Percentiles rank a stretch among this genome's conserved stretches.
Evolutionary conservation across 163 green algal species (phyloP).

Genomic region (Scenedesmus sp.): DNA sequence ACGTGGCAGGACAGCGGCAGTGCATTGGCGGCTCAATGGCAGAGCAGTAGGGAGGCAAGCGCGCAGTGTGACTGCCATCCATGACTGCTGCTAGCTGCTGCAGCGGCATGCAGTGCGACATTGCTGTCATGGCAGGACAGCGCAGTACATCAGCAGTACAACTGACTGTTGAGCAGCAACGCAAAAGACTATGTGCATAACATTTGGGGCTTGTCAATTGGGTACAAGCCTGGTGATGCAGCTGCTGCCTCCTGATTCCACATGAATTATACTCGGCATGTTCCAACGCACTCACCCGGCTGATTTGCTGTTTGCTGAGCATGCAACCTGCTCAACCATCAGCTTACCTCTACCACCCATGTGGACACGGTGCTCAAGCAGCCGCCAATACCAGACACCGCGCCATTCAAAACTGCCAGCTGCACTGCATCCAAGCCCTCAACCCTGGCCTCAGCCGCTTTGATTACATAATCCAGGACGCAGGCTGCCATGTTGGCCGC

Average conservation of each 20-base stretch:
- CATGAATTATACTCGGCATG: too few relatives aligned
- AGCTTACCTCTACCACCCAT: slow-evolving; percentile 71
- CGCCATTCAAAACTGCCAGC: slow-evolving; percentile 34
- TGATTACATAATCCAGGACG: slow-evolving; percentile 66
- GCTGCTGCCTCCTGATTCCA: too few relatives aligned
- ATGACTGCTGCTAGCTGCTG: too few relatives aligned
- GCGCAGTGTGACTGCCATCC: too few relatives aligned
- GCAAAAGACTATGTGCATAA: too few relatives aligned
- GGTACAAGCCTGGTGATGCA: too few relatives aligned
- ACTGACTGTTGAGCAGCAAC: too few relatives aligned
- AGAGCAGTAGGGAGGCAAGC: not conserved
- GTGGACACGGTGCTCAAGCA: slow-evolving; percentile 80
- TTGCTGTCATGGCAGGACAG: not conserved
- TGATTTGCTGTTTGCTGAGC: not conserved
- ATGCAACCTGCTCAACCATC: not conserved
- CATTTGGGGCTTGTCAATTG: too few relatives aligned
- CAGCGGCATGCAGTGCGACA: not conserved
- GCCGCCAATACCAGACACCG: slow-evolving; percentile 63
- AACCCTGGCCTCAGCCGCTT: slow-evolving; percentile 20
- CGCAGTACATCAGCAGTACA: too few relatives aligned
- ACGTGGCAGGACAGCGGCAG: not conserved
- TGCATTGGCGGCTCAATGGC: not conserved
- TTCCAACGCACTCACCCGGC: too few relatives aligned
- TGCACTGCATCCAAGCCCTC: not conserved
- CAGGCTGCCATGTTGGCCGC: slow-evolving; percentile 82